phyloP scores from a whole-genome alignment of 1,139 yeast species.

The Saccharomyces hybrid region DNA sequence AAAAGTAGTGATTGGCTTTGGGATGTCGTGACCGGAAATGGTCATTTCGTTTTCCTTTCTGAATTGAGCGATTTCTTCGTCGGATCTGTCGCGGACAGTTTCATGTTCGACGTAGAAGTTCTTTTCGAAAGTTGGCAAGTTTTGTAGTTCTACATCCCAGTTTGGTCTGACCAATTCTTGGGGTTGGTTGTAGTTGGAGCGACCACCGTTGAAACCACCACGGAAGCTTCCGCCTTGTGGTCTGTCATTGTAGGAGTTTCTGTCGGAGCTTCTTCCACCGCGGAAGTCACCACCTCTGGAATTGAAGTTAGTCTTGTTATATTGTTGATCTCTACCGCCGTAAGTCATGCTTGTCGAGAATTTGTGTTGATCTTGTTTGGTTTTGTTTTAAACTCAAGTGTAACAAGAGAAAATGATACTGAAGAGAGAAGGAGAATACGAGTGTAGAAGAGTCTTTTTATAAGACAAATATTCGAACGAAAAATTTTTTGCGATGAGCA shows the following conservation, averaged over 20 bases:
- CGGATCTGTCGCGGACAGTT: conserved; percentile 65
- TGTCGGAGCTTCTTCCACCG: conserved; percentile 35
- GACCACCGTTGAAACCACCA: conserved; percentile 32
- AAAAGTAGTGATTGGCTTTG: conserved; percentile 86
- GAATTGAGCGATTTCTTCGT: conserved; percentile 63
- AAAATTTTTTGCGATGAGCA: conserved; percentile 1
- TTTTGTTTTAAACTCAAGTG: no score
- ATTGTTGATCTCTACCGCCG: conserved; percentile 32
- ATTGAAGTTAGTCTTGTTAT: conserved; percentile 29
- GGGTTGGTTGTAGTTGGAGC: conserved; percentile 37
- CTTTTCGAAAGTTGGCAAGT: conserved; percentile 87
- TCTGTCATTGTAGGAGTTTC: conserved; percentile 33
- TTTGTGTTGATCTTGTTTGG: background rate
- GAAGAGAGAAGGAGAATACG: background rate
- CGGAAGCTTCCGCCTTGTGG: conserved; percentile 22
- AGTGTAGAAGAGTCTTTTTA: background rate
- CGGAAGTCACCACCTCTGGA: conserved; percentile 37
- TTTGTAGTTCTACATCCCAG: conserved; percentile 57
- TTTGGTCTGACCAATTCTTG: conserved; percentile 56
- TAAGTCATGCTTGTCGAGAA: conserved; percentile 15
- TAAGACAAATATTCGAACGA: background rate
- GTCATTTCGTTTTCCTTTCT: conserved; percentile 85
- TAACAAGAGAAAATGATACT: no score
- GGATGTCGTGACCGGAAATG: conserved; percentile 73
- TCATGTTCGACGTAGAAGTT: conserved; percentile 88